phyloP scores from a whole-genome alignment of 305 asterid species.

The Stenogyne calaminthoides region DNA sequence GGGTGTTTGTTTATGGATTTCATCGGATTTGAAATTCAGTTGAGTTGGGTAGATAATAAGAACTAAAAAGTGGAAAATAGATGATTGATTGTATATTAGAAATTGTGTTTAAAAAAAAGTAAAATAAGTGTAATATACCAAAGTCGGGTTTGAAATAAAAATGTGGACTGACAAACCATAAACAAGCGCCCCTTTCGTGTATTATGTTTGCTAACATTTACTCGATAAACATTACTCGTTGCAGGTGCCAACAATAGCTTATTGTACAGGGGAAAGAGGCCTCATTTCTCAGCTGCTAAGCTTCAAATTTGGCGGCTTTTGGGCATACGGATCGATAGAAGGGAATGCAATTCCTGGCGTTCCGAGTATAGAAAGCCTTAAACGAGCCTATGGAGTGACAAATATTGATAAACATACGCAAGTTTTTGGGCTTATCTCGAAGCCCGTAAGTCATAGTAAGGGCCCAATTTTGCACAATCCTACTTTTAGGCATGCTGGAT shows the following conservation, averaged over 20 bases:
- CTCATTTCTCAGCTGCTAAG: constrained; percentile 60
- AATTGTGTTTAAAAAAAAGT: too few species aligned
- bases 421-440: constrained; percentile 69
- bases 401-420: constrained; percentile 45
- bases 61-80: too few species aligned
- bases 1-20: too few species aligned
- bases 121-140: too few species aligned
- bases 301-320: constrained; percentile 53
- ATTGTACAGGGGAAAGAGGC: constrained; percentile 63
- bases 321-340: constrained; percentile 58
- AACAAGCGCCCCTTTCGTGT: too few species aligned
- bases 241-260: constrained; percentile 62
- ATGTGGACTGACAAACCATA: too few species aligned
- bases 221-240: background rate
- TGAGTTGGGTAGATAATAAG: too few species aligned
- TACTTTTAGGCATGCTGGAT: constrained; percentile 54
- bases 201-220: background rate
- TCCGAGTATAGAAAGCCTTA: constrained; percentile 52
- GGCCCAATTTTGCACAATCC: constrained; percentile 82
- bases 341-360: constrained; percentile 53
- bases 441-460: constrained; percentile 75
- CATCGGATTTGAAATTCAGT: too few species aligned
- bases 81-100: too few species aligned
- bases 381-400: constrained; percentile 49
- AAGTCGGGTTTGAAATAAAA: too few species aligned